These are phyloP conservation scores for Citrullus amarus DNA, from an alignment of 306 rosid genomes.

Conservation along the genomic window DNA sequence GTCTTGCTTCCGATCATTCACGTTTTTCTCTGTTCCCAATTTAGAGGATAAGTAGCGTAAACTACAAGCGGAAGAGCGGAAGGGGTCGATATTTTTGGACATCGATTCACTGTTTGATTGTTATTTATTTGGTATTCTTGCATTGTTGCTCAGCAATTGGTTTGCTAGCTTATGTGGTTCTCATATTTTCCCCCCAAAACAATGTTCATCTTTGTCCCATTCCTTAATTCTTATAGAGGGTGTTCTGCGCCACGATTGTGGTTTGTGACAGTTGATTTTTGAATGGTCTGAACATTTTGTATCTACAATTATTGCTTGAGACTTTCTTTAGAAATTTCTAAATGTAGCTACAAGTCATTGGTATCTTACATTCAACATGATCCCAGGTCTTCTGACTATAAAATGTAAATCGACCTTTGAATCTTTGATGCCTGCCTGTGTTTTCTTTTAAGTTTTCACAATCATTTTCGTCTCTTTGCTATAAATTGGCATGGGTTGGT, in stretches of 20 bases:
- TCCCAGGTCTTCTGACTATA: neutral
- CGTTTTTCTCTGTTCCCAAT: neutral
- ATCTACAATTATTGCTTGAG: neutral
- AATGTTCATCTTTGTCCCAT: neutral
- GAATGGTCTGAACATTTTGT: neutral
- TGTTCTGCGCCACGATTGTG: neutral
- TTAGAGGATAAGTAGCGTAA: neutral
- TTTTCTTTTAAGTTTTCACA: neutral
- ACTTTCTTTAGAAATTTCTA: neutral
- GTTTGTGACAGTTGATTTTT: neutral
- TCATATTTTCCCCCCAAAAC: neutral
- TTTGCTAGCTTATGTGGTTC: neutral
- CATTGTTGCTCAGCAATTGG: neutral
- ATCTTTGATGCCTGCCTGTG: neutral
- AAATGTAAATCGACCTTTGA: neutral
- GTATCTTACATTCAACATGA: neutral
- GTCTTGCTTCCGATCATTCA: neutral
- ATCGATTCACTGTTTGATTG: neutral
- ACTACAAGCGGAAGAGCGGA: neutral
- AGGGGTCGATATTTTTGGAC: neutral
- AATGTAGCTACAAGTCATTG: neutral
- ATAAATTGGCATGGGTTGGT: neutral
- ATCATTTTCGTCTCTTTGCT: neutral
- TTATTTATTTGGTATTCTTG: neutral
- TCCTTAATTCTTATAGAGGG: neutral